Percentiles rank a stretch among this genome's conserved stretches.
Evolutionary conservation across 257 asterid species (phyloP).

Genomic region (Rauvolfia tetraphylla): DNA sequence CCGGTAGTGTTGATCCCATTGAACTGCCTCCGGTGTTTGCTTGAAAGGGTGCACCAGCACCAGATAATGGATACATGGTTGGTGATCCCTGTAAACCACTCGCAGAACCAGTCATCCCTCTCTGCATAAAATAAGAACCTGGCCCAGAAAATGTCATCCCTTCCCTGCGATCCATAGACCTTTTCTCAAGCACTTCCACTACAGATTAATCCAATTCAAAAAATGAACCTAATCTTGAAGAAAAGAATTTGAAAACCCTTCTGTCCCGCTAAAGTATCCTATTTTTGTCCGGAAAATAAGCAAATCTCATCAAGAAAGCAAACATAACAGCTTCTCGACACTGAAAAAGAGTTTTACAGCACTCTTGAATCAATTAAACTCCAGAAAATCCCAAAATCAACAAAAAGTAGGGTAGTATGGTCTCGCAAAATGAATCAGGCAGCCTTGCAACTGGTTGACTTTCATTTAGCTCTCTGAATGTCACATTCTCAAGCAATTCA

Average conservation of each 20-base stretch:
- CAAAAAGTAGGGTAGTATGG: neutral
- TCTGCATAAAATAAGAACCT: conserved; percentile 41
- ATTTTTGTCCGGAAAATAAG: conserved; percentile 4
- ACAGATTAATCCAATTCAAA: conserved; percentile 6
- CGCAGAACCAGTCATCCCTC: conserved; percentile 33
- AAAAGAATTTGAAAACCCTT: conserved; percentile 7
- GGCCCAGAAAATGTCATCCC: conserved; percentile 40
- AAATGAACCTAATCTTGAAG: conserved; percentile 2
- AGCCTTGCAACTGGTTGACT: conserved; percentile 2
- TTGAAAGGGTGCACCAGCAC: conserved; percentile 46
- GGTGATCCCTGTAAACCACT: conserved; percentile 42
- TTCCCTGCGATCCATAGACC: conserved; percentile 54
- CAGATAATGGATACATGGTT: conserved; percentile 46
- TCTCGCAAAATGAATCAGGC: neutral
- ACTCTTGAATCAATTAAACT: neutral
- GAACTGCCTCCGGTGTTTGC: conserved; percentile 46
- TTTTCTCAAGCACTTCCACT: conserved; percentile 6
- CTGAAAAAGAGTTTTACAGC: neutral
- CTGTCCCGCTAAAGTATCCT: neutral
- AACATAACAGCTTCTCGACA: neutral
- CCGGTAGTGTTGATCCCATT: conserved; percentile 41
- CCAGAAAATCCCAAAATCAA: neutral
- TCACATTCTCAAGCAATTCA: conserved; percentile 8
- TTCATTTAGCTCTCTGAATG: neutral
- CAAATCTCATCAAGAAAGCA: conserved; percentile 6